These are phyloP conservation scores for Pythium periplocum DNA, from an alignment of 352 stramenopile species.

Conservation along the genomic window DNA sequence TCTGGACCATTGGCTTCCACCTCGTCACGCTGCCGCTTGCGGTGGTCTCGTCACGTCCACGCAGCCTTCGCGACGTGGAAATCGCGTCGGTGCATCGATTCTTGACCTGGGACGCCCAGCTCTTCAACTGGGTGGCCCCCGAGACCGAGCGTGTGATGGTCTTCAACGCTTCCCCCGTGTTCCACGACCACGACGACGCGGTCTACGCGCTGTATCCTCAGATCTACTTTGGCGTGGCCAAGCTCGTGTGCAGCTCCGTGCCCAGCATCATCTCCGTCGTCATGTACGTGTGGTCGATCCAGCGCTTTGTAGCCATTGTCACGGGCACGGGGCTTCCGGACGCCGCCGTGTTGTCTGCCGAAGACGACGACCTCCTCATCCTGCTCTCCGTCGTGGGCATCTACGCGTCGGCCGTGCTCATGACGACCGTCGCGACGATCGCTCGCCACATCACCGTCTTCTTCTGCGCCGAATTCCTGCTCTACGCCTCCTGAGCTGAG, in stretches of 20 bases:
- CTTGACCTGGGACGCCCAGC: constrained; percentile 32
- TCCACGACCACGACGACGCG: constrained; percentile 24
- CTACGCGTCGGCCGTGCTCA: constrained; percentile 43
- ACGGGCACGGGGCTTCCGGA: not conserved
- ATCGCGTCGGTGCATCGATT: constrained; percentile 27
- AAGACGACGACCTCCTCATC: constrained; percentile 42
- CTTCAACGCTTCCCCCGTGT: constrained; percentile 28
- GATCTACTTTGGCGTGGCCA: constrained; percentile 51
- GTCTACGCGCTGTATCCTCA: constrained; percentile 35
- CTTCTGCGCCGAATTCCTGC: constrained; percentile 66
- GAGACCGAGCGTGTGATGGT: constrained; percentile 41
- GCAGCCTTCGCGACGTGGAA: constrained; percentile 21
- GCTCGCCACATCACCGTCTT: constrained; percentile 59
- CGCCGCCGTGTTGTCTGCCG: constrained; percentile 5
- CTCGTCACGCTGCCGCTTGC: constrained; percentile 15
- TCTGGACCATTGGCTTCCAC: constrained; percentile 27
- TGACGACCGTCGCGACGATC: constrained; percentile 49
- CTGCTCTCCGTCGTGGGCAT: constrained; percentile 35
- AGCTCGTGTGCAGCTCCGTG: constrained; percentile 43
- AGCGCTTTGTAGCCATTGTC: constrained; percentile 25
- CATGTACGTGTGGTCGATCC: constrained; percentile 45
- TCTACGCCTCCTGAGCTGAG: constrained; percentile 24
- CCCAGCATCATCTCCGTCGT: constrained; percentile 31
- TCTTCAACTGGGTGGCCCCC: constrained; percentile 63
- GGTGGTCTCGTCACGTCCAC: not conserved